These are phyloP conservation scores for Teratosphaeria zuluensis DNA, from an alignment of 2,329 filamentous ascomycete species.

Conservation along the genomic window DNA sequence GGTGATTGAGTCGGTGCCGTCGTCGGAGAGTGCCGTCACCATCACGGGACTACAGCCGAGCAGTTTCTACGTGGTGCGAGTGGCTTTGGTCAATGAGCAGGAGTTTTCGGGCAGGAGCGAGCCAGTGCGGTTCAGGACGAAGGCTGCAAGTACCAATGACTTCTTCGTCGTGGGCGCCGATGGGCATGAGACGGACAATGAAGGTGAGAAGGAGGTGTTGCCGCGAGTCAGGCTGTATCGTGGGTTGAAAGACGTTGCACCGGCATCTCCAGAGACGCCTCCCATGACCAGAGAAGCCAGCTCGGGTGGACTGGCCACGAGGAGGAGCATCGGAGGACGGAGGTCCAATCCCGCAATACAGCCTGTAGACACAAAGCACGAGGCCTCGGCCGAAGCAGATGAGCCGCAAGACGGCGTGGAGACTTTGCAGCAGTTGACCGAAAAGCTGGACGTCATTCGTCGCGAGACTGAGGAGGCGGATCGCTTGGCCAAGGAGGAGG, in stretches of 20 bases:
- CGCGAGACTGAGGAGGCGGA: constrained; percentile 75
- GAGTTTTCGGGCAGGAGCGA: constrained; percentile 88
- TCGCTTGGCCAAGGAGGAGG: constrained; percentile 54
- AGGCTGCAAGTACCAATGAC: constrained; percentile 32
- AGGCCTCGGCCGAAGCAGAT: constrained; percentile 26
- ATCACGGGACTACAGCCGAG: constrained; percentile 79
- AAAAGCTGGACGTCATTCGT: constrained; percentile 68
- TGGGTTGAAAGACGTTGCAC: constrained; percentile 40
- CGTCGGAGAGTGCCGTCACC: constrained; percentile 76
- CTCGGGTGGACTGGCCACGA: constrained; percentile 35
- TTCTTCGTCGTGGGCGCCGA: constrained; percentile 28
- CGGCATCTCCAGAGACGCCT: constrained; percentile 53
- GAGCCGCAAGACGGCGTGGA: constrained; percentile 50
- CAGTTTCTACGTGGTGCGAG: constrained; percentile 86
- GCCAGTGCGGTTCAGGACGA: constrained; percentile 73
- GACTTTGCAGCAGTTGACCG: constrained; percentile 67
- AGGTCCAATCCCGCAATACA: constrained; percentile 54
- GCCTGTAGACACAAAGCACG: constrained; percentile 27
- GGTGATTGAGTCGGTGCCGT: constrained; percentile 72
- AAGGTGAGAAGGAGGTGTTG: constrained; percentile 39
- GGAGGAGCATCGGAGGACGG: constrained; percentile 62
- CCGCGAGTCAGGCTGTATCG: constrained; percentile 43
- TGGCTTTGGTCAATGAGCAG: constrained; percentile 81
- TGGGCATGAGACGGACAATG: constrained; percentile 22
- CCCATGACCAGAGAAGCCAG: constrained; percentile 58